Evolutionary conservation across 306 rosid genomes (phyloP).

Genomic region (Cucumis melo): DNA sequence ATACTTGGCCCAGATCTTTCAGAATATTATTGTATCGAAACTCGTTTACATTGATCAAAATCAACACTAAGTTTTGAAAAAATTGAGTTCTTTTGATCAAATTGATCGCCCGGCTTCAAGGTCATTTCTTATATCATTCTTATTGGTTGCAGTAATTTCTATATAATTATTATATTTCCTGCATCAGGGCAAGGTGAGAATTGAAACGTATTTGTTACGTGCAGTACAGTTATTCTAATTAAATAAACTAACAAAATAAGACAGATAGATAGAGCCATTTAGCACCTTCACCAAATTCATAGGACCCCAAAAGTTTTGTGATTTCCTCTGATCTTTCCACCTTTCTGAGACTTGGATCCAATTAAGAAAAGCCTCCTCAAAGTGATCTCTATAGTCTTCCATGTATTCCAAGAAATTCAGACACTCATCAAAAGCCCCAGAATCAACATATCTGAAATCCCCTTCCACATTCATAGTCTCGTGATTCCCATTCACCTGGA

Average conservation of each 20-base stretch:
- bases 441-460: slow-evolving; percentile 72
- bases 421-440: slow-evolving; percentile 78
- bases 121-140: background rate
- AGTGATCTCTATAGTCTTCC: slow-evolving; percentile 32
- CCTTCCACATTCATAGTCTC: slow-evolving; percentile 97
- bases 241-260: background rate
- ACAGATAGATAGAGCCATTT: slow-evolving; percentile 10
- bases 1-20: too few species aligned
- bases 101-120: background rate
- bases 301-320: slow-evolving; percentile 54
- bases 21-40: background rate
- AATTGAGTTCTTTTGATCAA: background rate
- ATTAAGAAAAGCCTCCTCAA: slow-evolving; percentile 56
- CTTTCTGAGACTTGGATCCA: slow-evolving; percentile 58
- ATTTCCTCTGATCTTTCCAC: slow-evolving; percentile 36
- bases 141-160: background rate
- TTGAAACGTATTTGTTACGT: background rate
- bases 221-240: background rate
- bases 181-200: background rate
- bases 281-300: slow-evolving; percentile 82
- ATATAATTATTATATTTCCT: background rate
- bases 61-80: background rate
- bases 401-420: slow-evolving; percentile 61
- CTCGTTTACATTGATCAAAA: background rate
- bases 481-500: slow-evolving; percentile 84